A percentile compares a stretch with the other conserved stretches of the same genome.
Conservation (phyloP, 805 yeast species). For the Pichia cephalocereana region DNA sequence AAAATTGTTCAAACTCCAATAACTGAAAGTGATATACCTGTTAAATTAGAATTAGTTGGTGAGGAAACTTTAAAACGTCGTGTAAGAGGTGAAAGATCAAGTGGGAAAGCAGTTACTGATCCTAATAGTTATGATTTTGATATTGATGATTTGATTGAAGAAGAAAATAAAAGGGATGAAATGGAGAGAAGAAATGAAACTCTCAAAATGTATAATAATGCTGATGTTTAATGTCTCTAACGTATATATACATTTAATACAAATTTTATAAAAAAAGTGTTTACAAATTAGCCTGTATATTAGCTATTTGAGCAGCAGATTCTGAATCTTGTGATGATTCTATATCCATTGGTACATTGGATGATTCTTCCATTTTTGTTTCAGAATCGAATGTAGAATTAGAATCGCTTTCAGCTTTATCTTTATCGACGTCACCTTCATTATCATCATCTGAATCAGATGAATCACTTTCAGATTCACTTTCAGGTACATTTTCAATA, state of each 20-base stretch:
- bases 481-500: background rate
- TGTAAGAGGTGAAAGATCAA: conserved; percentile 2
- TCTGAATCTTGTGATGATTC: too few species aligned
- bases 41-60: conserved; percentile 18
- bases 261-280: background rate
- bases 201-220: background rate
- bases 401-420: too few species aligned
- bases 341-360: too few species aligned
- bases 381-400: too few species aligned
- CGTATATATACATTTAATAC: background rate
- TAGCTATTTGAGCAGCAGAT: background rate
- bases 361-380: too few species aligned
- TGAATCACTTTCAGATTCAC: conserved; percentile 6
- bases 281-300: conserved; percentile 7
- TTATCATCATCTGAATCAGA: conserved; percentile 2
- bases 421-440: too few species aligned
- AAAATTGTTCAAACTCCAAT: conserved; percentile 9
- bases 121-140: conserved; percentile 41
- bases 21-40: conserved; percentile 23
- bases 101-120: conserved; percentile 17
- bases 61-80: conserved; percentile 16
- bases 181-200: background rate
- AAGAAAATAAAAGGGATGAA: conserved; percentile 23
- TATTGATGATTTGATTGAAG: conserved; percentile 36
- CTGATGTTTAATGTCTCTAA: conserved; percentile 1